Evolutionary conservation across 208 protist genomes (phyloP).

Genomic region (Crithidia expoeki): DNA sequence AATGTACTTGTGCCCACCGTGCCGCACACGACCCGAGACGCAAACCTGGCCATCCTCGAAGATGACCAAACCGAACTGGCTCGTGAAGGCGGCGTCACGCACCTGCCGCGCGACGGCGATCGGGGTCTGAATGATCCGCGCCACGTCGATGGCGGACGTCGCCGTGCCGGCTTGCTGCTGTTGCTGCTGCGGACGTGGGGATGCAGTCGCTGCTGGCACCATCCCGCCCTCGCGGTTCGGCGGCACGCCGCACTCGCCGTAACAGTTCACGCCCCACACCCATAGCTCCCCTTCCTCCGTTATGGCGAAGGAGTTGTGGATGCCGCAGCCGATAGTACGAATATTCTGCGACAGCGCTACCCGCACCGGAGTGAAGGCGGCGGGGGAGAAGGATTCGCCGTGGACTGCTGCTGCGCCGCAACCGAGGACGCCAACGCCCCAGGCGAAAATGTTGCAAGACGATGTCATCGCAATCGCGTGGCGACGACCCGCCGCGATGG

Average conservation of each 20-base stretch:
- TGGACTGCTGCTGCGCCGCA: neutral
- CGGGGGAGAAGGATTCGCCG: neutral
- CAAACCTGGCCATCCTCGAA: slow-evolving; percentile 56
- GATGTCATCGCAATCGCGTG: slow-evolving; percentile 73
- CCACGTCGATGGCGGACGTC: neutral
- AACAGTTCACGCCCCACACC: slow-evolving; percentile 74
- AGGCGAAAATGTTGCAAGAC: slow-evolving; percentile 60
- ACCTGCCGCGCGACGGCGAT: slow-evolving; percentile 46
- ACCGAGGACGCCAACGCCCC: slow-evolving; percentile 63
- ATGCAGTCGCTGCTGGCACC: too few species aligned
- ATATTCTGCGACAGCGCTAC: slow-evolving; percentile 56
- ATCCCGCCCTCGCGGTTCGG: slow-evolving; percentile 3
- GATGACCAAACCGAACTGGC: slow-evolving; percentile 41
- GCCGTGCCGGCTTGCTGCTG: neutral
- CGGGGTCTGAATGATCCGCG: slow-evolving; percentile 29
- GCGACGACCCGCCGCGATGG: slow-evolving; percentile 56
- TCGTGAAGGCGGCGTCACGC: slow-evolving; percentile 67
- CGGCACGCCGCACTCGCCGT: slow-evolving; percentile 56
- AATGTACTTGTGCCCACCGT: slow-evolving; percentile 32
- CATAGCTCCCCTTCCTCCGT: slow-evolving; percentile 63
- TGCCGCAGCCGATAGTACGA: slow-evolving; percentile 68
- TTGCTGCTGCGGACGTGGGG: neutral
- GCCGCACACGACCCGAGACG: slow-evolving; percentile 41
- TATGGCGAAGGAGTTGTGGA: slow-evolving; percentile 71
- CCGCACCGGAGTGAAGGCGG: slow-evolving; percentile 39